Base-by-base conservation (phyloP, 768 basidiomycete species). In the Macrolepiota dolichaula region DNA sequence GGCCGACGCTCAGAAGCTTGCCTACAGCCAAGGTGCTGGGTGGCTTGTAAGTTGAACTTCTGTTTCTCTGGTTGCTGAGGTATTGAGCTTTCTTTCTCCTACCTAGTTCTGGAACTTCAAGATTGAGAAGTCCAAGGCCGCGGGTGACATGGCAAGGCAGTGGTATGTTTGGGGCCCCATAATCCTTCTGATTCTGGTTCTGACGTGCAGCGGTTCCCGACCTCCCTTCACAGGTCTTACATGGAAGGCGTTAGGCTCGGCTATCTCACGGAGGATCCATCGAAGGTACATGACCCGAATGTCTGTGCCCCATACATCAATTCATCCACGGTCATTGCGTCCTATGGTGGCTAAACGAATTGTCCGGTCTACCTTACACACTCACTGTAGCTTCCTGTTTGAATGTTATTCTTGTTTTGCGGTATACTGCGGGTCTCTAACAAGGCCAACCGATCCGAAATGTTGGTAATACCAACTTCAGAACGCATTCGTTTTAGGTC, bases 1-100 rank as follows among this genome's bases (percentile, higher is more conserved):
- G 89, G 89, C 87, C 11, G 89, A 91, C 65, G 87, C 89, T 25
- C 89, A 91, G 71, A 91, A 91, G 69, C 71, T 84, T 40, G 76
- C 81, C 1, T 90, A 89, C 56, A 78, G 79, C 57, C 72, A 86
- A 62, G 77, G 79, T 36, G 78, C 80, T 1, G 88, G 88, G 27
- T 90, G 88, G 87, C 78, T 89, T 44, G 87, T 88, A 64, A 72
- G 85, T 77, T 24, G 29, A 42, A 5, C 62, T 22, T 49, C 15
- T 27, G n/a, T 32, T 52, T 60, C 5, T 44, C 44, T 13, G 15
- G 15, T 17, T 5, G 13, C 11, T 17, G 1, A 13, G 7, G 47
- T 22, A 9, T 25, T 17, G 29, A 29, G 11, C 9, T 56, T n/a
- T 40, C 27, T 24, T 49, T 32, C 19, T 49, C 42, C 2, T 11